Evolutionary conservation across 2,329 filamentous ascomycete species (phyloP).

Genomic region (Grosmannia clavigera): DNA sequence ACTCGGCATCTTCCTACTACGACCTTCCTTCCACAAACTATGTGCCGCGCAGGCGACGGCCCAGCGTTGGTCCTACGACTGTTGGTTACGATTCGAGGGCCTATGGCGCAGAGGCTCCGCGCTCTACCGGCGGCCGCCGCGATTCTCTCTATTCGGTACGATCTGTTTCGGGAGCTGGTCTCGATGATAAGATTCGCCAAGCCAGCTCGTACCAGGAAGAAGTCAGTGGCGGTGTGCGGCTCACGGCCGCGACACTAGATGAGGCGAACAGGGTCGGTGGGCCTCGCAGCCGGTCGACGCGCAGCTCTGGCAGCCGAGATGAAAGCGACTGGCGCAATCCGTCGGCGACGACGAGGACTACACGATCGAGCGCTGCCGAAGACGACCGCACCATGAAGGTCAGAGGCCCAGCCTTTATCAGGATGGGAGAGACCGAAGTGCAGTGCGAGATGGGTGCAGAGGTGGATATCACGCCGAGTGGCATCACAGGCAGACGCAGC

Average conservation of each 20-base stretch:
- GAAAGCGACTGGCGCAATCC: constrained; percentile 48
- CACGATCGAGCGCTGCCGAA: constrained; percentile 37
- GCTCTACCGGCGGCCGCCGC: constrained; percentile 18
- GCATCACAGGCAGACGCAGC: constrained; percentile 21
- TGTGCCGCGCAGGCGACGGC: constrained; percentile 16
- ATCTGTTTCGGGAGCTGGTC: constrained; percentile 21
- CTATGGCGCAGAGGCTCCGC: constrained; percentile 25
- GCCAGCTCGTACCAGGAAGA: constrained; percentile 42
- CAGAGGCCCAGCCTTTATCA: constrained; percentile 41
- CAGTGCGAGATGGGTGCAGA: constrained; percentile 46
- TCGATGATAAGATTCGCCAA: constrained; percentile 29
- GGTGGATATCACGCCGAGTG: constrained; percentile 37
- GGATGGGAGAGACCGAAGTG: constrained; percentile 44
- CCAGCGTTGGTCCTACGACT: constrained; percentile 19
- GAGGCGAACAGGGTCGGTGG: constrained; percentile 35
- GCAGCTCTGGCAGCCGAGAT: constrained; percentile 47
- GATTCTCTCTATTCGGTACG: constrained; percentile 28
- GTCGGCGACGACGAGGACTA: constrained; percentile 50
- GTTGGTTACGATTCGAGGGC: constrained; percentile 24
- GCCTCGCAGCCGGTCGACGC: constrained; percentile 42
- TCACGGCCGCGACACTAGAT: constrained; percentile 45
- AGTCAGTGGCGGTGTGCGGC: constrained; percentile 30
- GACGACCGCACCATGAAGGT: constrained; percentile 52
- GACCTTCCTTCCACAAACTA: constrained; percentile 15
- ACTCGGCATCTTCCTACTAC: constrained; percentile 10